A percentile compares a stretch with the other conserved stretches of the same genome.
phyloP scores from a whole-genome alignment of 2,329 filamentous ascomycete genomes.

The Madurella fahalii region DNA sequence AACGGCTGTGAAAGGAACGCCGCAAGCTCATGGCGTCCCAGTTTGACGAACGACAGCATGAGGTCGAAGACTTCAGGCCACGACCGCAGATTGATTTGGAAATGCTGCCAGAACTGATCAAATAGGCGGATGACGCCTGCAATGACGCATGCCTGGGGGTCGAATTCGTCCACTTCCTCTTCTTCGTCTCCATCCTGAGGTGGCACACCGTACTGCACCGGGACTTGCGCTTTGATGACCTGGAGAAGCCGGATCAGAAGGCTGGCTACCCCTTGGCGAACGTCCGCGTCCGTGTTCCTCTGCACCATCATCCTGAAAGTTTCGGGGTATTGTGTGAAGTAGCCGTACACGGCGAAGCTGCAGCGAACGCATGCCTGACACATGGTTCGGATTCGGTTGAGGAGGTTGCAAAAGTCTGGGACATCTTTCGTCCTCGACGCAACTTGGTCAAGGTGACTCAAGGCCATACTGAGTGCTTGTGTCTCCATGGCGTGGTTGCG shows the following conservation, averaged over 20 bases:
- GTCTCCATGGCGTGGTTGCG: conserved; percentile 44
- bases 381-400: conserved; percentile 42
- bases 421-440: conserved; percentile 67
- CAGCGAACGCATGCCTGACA: conserved; percentile 51
- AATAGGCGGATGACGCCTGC: conserved; percentile 45
- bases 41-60: conserved; percentile 60
- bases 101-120: conserved; percentile 55
- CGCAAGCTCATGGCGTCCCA: conserved; percentile 56
- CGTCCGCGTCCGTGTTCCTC: conserved; percentile 50
- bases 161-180: conserved; percentile 32
- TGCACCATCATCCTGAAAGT: conserved; percentile 63
- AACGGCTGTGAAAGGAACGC: conserved; percentile 54
- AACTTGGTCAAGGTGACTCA: conserved; percentile 71
- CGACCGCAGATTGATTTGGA: conserved; percentile 58
- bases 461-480: conserved; percentile 49
- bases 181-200: conserved; percentile 25
- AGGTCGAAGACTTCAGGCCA: conserved; percentile 76
- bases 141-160: conserved; percentile 31
- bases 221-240: conserved; percentile 47
- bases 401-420: conserved; percentile 53
- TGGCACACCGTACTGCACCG: conserved; percentile 43
- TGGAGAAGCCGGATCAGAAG: conserved; percentile 51
- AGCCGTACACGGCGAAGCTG: conserved; percentile 57
- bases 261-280: conserved; percentile 51
- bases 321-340: conserved; percentile 52